Base-by-base conservation (phyloP, 2,329 filamentous ascomycete genomes). In the Fusarium sp. region DNA sequence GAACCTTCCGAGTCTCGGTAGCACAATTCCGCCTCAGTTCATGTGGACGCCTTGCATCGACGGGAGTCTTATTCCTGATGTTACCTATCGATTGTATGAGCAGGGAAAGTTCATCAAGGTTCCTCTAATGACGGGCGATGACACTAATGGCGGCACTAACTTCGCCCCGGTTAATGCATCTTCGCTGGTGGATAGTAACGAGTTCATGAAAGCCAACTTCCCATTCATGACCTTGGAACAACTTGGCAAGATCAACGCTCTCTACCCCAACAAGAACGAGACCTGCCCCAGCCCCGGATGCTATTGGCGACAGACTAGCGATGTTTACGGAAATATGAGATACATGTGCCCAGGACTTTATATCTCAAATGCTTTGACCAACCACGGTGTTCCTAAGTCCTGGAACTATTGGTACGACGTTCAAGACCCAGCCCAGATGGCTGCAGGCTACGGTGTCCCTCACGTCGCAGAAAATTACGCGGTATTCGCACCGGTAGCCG, bases 361-460 rank as follows among this genome's bases (percentile, higher is more conserved):
- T 43, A 68, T 80, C 37, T 77, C 76, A 5, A 66, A 72, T 8
- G 63, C 69, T 3, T 67, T 82, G 15, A 65, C 74, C 1, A 62
- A 58, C 2, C 70, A 80, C 56, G 79, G 78, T 16, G 70, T 82
- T 33, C 26, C 75, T 20, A 72, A 76, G 3, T 86, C 84, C 24
- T 94, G 87, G 85, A 90, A 88, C 74, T 94, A 94, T 76, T 87
- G 86, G 41, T 93, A 89, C 80, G 86, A 90, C 57, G 91, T 93
- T 6, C 80, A 87, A 41, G 91, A 93, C 64, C 84, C 86, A 0
- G 29, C 73, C 0, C 81, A 87, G 46, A 79, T 86, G 23, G 80
- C 80, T 0, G 73, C 79, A 4, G 91, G 91, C 2, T 74, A 84
- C 2, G 92, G 92, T 0, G 90, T 92, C 0, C 84, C 86, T 9